Base-by-base conservation (phyloP, 495 filamentous ascomycete species). In the Copromyces sp. region DNA sequence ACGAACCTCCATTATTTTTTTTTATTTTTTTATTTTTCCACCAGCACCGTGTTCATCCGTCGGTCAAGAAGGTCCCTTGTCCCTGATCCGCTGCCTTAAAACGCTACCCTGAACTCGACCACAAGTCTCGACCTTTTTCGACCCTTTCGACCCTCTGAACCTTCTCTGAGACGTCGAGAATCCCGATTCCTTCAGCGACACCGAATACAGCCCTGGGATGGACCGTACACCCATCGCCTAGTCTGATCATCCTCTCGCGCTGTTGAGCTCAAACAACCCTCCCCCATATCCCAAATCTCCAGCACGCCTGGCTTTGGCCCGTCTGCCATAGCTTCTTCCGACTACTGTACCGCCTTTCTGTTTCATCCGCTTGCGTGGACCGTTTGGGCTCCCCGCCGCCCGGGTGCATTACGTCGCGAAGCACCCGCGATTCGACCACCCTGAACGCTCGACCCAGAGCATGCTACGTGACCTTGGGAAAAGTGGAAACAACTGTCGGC, bases 341-440 rank as follows among this genome's bases (percentile, higher is more conserved):
- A 65, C 29, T 17, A 65, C 53, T 35, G 53, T 65, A 65, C 53
- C 53, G 53, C 53, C 53, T 65, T 40, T 65, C 47, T 69, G 38
- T 71, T 32, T 69, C 17, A 39, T 42, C 71, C 61, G 32, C 41
- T 37, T 37, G 44, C 72, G 72, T 69, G 35, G 41, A 39, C 47
- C 68, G 39, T 37, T 41, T 73, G 37, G 29, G 29, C 17, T 24
- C 39, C 47, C 32, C 71, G 73, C 71, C 73, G 68, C 47, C 39
- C 47, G 39, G 40, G 37, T 37, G 24, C 72, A 71, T 71, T 68
- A 72, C 73, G 70, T 72, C 70, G 73, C 71, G 70, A 73, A 53
- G 42, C 61, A 39, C 29, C 72, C 32, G 32, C 69, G 29, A 32
- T 65, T 65, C 53, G 29, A 65, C 53, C 53, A 65, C 29, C 29